A percentile compares a stretch with the other conserved stretches of the same genome.
These are phyloP conservation scores for Hypoxylon fragiforme DNA, from an alignment of 495 filamentous ascomycete genomes.

Conservation along the genomic window DNA sequence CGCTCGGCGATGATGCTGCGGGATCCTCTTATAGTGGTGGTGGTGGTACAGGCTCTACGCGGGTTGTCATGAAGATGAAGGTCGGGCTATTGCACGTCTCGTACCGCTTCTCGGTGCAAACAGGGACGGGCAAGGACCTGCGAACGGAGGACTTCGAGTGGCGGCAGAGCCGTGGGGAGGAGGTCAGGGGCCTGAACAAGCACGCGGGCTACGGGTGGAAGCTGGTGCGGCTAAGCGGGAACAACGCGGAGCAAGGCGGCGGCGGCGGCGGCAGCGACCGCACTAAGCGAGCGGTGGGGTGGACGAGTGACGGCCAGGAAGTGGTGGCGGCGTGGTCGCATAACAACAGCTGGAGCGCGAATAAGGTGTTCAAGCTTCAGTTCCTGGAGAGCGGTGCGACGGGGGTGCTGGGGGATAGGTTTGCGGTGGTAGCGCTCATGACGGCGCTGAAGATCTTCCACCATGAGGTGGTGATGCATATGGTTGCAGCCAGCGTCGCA, in stretches of 20 bases:
- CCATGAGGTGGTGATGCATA: too few relatives aligned
- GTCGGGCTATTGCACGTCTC: background rate
- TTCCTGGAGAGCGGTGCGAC: conserved; percentile 33
- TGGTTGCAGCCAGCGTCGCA: too few relatives aligned
- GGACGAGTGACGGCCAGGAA: conserved; percentile 36
- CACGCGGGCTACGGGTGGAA: conserved; percentile 27
- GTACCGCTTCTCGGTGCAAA: conserved; percentile 20
- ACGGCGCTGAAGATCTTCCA: conserved; percentile 31
- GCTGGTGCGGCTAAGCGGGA: conserved; percentile 31
- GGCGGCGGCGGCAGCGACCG: conserved; percentile 17
- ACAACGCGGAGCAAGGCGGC: background rate
- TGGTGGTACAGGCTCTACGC: background rate
- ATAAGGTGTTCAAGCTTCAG: conserved; percentile 32
- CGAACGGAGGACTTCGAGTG: conserved; percentile 36
- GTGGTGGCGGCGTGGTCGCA: conserved; percentile 28
- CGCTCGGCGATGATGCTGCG: background rate
- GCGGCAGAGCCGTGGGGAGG: conserved; percentile 32
- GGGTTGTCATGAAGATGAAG: conserved; percentile 7
- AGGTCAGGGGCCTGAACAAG: conserved; percentile 27
- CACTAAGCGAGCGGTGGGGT: conserved; percentile 14
- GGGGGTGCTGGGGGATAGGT: conserved; percentile 34
- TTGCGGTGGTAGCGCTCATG: conserved; percentile 23
- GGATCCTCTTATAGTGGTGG: background rate
- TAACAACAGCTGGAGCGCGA: conserved; percentile 22
- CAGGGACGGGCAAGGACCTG: conserved; percentile 30